Conservation (phyloP, 2,329 filamentous ascomycete genomes). For the Chalaropsis ovoidea region DNA sequence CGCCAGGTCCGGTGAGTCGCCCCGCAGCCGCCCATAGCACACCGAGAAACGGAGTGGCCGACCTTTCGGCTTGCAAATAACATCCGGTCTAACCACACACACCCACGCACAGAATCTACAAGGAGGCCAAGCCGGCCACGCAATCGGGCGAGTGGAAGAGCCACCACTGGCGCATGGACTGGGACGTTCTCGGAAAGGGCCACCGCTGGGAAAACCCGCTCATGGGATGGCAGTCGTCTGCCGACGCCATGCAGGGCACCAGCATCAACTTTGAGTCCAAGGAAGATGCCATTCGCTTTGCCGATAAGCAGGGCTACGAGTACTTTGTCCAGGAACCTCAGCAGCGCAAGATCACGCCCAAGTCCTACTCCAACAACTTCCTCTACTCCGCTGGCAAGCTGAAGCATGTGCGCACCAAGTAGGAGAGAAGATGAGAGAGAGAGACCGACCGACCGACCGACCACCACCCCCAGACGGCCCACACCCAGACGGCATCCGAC, state of each 20-base stretch:
- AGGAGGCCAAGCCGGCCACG: conserved; percentile 84
- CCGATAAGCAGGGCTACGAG: conserved; percentile 98
- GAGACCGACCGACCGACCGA: too few species aligned
- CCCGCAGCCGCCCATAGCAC: background rate
- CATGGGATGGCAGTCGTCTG: conserved; percentile 98
- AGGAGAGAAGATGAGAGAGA: conserved; percentile 31
- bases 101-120: conserved; percentile 63
- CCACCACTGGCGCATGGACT: conserved; percentile 93
- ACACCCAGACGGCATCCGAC: too few species aligned
- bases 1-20: conserved; percentile 73
- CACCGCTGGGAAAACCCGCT: conserved; percentile 97
- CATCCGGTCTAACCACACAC: conserved; percentile 19
- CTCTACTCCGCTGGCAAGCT: conserved; percentile 73
- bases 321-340: conserved; percentile 98
- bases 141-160: conserved; percentile 84
- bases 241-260: conserved; percentile 89
- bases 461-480: too few species aligned
- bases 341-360: conserved; percentile 70
- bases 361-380: conserved; percentile 97
- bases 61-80: background rate
- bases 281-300: conserved; percentile 89
- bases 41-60: too few species aligned
- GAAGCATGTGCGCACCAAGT: conserved; percentile 78
- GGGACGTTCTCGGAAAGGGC: conserved; percentile 85
- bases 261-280: conserved; percentile 82